These are phyloP conservation scores for Cicer chorassanicum DNA, from an alignment of 306 rosid genomes.

Conservation along the genomic window DNA sequence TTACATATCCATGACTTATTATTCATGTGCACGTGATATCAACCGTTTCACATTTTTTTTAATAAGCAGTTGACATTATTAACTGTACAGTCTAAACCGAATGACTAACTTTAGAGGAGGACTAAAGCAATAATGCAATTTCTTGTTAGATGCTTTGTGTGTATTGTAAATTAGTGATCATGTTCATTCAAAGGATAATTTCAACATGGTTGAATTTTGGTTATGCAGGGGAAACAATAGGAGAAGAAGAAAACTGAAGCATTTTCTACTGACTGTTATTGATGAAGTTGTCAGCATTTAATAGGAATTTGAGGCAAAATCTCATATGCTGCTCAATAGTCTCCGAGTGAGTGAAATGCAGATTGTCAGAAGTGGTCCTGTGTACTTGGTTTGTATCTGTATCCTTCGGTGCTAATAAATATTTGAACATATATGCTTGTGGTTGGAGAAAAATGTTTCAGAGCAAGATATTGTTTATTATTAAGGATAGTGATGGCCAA, in stretches of 20 bases:
- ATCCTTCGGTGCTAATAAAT: neutral
- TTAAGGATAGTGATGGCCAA: neutral
- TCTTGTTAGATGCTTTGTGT: neutral
- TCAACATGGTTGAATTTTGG: slow-evolving; percentile 37
- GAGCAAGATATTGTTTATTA: neutral
- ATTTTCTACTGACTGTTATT: slow-evolving; percentile 48
- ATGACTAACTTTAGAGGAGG: neutral
- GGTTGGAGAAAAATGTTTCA: neutral
- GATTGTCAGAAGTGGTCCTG: neutral
- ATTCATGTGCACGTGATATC: neutral
- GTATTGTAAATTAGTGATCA: neutral
- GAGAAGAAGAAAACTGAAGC: slow-evolving; percentile 70
- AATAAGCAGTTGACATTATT: neutral
- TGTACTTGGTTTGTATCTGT: slow-evolving; percentile 27
- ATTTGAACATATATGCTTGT: slow-evolving; percentile 5
- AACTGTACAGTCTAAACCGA: neutral
- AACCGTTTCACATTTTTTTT: neutral
- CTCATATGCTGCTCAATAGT: slow-evolving; percentile 29
- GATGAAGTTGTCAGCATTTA: slow-evolving; percentile 41
- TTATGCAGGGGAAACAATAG: slow-evolving; percentile 65
- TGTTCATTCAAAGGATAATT: slow-evolving; percentile 30
- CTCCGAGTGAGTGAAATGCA: slow-evolving; percentile 34
- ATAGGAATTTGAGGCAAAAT: slow-evolving; percentile 17
- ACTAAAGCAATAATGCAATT: neutral
- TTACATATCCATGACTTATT: neutral